Base-by-base conservation (phyloP, 2,329 filamentous ascomycete genomes). In the Clonostachys solani region DNA sequence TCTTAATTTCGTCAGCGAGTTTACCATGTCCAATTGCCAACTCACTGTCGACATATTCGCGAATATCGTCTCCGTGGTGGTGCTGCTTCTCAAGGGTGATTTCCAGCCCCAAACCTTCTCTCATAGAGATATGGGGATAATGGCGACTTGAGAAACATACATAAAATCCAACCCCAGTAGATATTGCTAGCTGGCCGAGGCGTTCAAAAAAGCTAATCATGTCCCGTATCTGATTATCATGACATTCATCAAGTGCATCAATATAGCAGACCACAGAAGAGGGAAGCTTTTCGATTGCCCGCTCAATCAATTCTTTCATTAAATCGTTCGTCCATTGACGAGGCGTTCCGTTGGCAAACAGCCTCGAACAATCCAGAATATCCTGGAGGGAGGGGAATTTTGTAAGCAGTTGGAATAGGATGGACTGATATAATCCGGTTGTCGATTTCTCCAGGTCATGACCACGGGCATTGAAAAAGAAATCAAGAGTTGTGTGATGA, bases 381-480 rank as follows among this genome's bases (percentile, higher is more conserved):
- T 49, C n/a, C 43, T 66, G 63, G 0, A 76, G 55, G 0, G 67
- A 57, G 0, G 63, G 58, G 1, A 59, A 46, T 1, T 57, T 50
- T 0, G 60, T 23, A 0, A 79, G 56, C 3, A 80, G 55, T 47
- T 79, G 72, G 5, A 57, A 54, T 1, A 80, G 50, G 10, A 80
- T 52, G 1, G 73, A 73, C 8, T 73, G 67, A 52, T 78, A 78
- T 54, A 80, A 63, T 3, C 78, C 76, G 1, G 60, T n/a, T 0
- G 61, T 63, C 0, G 73, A 68, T 48, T 64, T 74, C 50, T 80
- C 72, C 10, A 73, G 55, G 13, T 54, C 35, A 0, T 57, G 56
- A 0, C 73, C 74, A 42, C 71, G 57, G 0, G 73, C 73, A 45
- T 75, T 72, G 63, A 78, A 78, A 59, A 77, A 78, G 58, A 76